A percentile compares a stretch with the other conserved stretches of the same genome.
Conservation (phyloP, 352 stramenopile species). For the Phytophthora pistaciae region DNA sequence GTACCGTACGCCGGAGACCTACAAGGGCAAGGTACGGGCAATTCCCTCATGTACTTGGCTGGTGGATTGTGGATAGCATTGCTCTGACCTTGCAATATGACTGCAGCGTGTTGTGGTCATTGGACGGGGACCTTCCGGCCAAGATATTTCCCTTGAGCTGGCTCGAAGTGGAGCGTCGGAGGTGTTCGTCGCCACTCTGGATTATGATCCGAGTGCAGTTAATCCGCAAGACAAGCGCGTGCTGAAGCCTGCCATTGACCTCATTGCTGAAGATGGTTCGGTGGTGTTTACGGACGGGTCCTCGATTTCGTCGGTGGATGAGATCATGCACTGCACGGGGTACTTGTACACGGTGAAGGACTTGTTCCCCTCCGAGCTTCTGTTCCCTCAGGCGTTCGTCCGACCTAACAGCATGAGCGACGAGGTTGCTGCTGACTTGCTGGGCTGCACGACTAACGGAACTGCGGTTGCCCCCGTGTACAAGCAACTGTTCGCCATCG, state of each 20-base stretch:
- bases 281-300: slow-evolving; percentile 71
- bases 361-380: slow-evolving; percentile 51
- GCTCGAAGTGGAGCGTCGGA: slow-evolving; percentile 43
- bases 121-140: slow-evolving; percentile 70
- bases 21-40: slow-evolving; percentile 48
- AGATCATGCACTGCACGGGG: slow-evolving; percentile 85
- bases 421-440: slow-evolving; percentile 40
- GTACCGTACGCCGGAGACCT: slow-evolving; percentile 59
- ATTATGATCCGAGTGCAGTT: slow-evolving; percentile 40
- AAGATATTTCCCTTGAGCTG: slow-evolving; percentile 86
- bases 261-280: slow-evolving; percentile 54
- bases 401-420: slow-evolving; percentile 30
- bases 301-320: slow-evolving; percentile 56
- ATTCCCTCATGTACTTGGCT: neutral
- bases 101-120: slow-evolving; percentile 67
- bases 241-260: slow-evolving; percentile 67
- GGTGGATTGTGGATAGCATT: neutral
- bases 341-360: slow-evolving; percentile 76
- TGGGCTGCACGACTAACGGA: slow-evolving; percentile 37
- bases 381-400: slow-evolving; percentile 51
- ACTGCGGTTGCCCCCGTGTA: slow-evolving; percentile 71
- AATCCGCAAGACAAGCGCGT: slow-evolving; percentile 45
- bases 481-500: slow-evolving; percentile 83
- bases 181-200: slow-evolving; percentile 68
- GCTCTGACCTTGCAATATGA: neutral